phyloP scores from a whole-genome alignment of 2,329 filamentous ascomycete genomes.

The Fusarium veterinarium region DNA sequence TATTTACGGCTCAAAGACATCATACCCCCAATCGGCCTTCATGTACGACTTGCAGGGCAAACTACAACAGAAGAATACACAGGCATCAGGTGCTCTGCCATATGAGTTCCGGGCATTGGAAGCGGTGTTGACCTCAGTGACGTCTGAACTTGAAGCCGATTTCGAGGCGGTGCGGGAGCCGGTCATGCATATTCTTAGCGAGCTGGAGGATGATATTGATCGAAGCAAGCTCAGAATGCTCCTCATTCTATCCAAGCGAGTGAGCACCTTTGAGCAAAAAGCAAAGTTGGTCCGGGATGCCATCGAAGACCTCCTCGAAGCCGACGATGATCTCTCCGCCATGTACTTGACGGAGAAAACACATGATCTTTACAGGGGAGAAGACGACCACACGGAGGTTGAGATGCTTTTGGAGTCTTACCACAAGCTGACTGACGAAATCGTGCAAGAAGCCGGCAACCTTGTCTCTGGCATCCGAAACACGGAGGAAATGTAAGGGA shows the following conservation, averaged over 20 bases:
- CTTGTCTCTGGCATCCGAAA: slow-evolving; percentile 95
- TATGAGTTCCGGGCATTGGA: slow-evolving; percentile 98
- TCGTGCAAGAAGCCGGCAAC: slow-evolving; percentile 94
- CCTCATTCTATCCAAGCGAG: slow-evolving; percentile 92
- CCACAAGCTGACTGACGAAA: slow-evolving; percentile 97
- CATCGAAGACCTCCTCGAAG: slow-evolving; percentile 94
- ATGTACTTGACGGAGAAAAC: slow-evolving; percentile 97
- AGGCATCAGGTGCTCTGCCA: slow-evolving; percentile 73
- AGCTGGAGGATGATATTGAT: slow-evolving; percentile 96
- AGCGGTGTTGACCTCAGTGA: slow-evolving; percentile 93
- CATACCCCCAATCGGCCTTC: slow-evolving; percentile 94
- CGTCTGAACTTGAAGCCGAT: slow-evolving; percentile 89
- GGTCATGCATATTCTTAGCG: slow-evolving; percentile 86
- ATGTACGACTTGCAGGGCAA: slow-evolving; percentile 98
- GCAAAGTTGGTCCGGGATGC: slow-evolving; percentile 93
- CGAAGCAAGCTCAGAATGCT: slow-evolving; percentile 91
- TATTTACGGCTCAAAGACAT: slow-evolving; percentile 92
- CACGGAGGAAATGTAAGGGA: slow-evolving; percentile 92
- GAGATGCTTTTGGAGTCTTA: slow-evolving; percentile 98
- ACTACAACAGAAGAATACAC: slow-evolving; percentile 79
- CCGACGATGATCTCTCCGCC: slow-evolving; percentile 90
- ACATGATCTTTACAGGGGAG: slow-evolving; percentile 75
- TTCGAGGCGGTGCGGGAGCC: slow-evolving; percentile 95
- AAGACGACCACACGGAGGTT: slow-evolving; percentile 94
- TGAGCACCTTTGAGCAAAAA: slow-evolving; percentile 98